A percentile compares a stretch with the other conserved stretches of the same genome.
phyloP scores from a whole-genome alignment of 495 filamentous ascomycete genomes.

The Corynascus novoguineensis region DNA sequence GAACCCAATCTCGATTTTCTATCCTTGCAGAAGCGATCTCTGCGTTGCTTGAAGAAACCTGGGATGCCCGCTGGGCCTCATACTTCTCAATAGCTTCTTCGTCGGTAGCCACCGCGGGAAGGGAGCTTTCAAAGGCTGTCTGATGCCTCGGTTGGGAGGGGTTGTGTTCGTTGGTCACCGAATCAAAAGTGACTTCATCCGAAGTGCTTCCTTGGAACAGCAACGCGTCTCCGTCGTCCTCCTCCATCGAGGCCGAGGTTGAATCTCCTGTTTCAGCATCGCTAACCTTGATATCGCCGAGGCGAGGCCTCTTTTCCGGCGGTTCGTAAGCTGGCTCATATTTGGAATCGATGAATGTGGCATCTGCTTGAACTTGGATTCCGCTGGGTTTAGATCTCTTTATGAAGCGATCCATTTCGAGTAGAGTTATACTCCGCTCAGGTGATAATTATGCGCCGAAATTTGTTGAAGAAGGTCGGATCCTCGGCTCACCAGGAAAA shows the following conservation, averaged over 20 bases:
- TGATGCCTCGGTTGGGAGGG: constrained; percentile 13
- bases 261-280: constrained; percentile 21
- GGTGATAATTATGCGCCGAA: too few relatives aligned
- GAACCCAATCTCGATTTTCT: constrained; percentile 41
- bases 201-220: not conserved
- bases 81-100: constrained; percentile 76
- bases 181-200: not conserved
- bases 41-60: constrained; percentile 35
- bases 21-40: constrained; percentile 33
- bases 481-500: constrained; percentile 1
- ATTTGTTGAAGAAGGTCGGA: too few relatives aligned
- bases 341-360: too few relatives aligned
- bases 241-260: not conserved
- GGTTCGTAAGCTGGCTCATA: too few relatives aligned
- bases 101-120: constrained; percentile 62
- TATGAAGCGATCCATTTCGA: constrained; percentile 32
- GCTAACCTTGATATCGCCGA: constrained; percentile 27
- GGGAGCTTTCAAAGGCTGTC: constrained; percentile 73
- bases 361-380: constrained; percentile 1
- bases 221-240: not conserved
- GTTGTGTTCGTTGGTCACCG: constrained; percentile 23
- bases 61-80: constrained; percentile 51
- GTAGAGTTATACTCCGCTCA: too few relatives aligned
- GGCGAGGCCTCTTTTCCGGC: constrained; percentile 33
- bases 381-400: constrained; percentile 16